phyloP scores from a whole-genome alignment of 1,139 yeast genomes.

The Candida glucosophila region DNA sequence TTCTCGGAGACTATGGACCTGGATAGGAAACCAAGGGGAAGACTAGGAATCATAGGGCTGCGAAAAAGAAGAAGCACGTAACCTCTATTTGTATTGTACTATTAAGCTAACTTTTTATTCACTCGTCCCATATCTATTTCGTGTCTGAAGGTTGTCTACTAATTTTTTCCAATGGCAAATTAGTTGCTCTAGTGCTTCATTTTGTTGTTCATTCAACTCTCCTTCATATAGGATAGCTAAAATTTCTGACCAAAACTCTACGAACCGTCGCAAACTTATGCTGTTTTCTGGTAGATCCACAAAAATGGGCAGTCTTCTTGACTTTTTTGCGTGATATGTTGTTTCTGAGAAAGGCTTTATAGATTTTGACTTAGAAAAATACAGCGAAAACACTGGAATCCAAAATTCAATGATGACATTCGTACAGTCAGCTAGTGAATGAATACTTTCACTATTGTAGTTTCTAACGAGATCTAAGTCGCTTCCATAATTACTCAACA shows the following conservation, averaged over 20 bases:
- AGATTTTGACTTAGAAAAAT: constrained; percentile 19
- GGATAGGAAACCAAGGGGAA: no score
- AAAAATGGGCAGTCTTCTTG: constrained; percentile 12
- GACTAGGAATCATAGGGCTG: no score
- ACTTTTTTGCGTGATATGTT: constrained; percentile 9
- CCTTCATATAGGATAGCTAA: constrained; percentile 31
- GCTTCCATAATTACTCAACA: constrained; percentile 51
- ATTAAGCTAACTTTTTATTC: no score
- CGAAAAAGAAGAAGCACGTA: no score
- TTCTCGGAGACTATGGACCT: no score
- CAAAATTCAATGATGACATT: constrained; percentile 39
- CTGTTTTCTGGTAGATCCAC: constrained; percentile 18
- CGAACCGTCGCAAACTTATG: constrained; percentile 28
- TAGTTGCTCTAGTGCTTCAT: constrained; percentile 27
- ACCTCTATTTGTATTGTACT: no score
- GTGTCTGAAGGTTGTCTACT: no score
- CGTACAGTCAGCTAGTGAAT: constrained; percentile 33
- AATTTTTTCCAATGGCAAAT: constrained; percentile 33
- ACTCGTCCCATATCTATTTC: no score
- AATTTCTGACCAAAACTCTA: constrained; percentile 43
- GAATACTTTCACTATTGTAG: constrained; percentile 29
- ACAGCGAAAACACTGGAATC: constrained; percentile 50
- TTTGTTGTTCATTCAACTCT: constrained; percentile 30
- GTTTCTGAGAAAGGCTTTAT: constrained; percentile 18
- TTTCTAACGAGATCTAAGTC: constrained; percentile 42